Conservation (phyloP, 441 rosid species). For the Erodium trifolium region DNA sequence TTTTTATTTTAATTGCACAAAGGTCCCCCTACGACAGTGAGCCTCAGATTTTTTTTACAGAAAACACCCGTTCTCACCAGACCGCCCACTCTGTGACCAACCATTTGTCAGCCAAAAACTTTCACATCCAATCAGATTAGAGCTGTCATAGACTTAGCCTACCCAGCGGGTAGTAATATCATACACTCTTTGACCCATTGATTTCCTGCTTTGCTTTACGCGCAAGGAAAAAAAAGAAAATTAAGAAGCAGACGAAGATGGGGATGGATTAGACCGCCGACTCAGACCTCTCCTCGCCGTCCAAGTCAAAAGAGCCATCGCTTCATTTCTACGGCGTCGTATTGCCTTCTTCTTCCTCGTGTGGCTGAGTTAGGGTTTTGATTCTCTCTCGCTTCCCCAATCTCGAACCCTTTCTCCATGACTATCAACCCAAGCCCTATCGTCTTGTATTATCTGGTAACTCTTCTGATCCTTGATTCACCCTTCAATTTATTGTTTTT, state of each 20-base stretch:
- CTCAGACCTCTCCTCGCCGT: conserved; percentile 4
- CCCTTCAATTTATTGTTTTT: conserved; percentile 5
- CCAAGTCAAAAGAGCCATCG: not conserved
- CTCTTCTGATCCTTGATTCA: not conserved
- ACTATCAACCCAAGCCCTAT: conserved; percentile 5
- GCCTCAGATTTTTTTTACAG: not conserved
- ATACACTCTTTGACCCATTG: not conserved
- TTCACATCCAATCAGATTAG: not conserved
- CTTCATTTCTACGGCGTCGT: conserved; percentile 29
- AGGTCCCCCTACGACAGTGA: not conserved
- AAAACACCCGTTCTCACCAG: not conserved
- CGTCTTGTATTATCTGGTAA: not conserved
- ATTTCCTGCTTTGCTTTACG: not conserved
- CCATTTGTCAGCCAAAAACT: not conserved
- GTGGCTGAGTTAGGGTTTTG: conserved; percentile 44
- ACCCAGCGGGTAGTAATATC: not conserved
- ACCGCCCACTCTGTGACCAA: not conserved
- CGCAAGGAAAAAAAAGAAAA: not conserved
- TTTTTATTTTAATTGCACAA: not conserved
- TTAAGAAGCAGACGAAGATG: not conserved
- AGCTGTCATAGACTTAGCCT: not conserved
- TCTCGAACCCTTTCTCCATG: not conserved
- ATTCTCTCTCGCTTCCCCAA: conserved; percentile 9
- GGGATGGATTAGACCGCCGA: conserved; percentile 9
- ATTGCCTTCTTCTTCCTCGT: conserved; percentile 20